phyloP scores from a whole-genome alignment of 192 early-diverging fungal genomes.

The Coemansia sp. region DNA sequence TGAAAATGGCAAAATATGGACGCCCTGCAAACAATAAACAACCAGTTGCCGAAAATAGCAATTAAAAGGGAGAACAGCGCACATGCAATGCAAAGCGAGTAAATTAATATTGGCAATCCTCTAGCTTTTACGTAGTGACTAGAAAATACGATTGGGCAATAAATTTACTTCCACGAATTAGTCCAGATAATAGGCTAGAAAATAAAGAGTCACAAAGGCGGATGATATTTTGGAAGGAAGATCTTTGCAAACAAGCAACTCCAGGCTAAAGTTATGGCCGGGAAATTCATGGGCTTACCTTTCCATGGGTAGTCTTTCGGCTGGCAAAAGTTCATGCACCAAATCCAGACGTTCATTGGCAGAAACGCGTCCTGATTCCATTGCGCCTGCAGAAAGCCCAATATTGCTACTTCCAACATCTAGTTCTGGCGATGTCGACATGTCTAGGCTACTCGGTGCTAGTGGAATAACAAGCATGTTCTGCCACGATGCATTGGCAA shows the following conservation, averaged over 20 bases:
- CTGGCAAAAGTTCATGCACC: slow-evolving; percentile 37
- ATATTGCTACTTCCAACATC: neutral
- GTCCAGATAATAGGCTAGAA: neutral
- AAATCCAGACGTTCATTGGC: slow-evolving; percentile 25
- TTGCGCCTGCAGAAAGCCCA: slow-evolving; percentile 8
- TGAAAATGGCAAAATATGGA: too few relatives aligned
- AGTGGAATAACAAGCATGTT: slow-evolving; percentile 30
- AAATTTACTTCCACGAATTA: neutral
- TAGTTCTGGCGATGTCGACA: neutral
- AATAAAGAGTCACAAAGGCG: neutral
- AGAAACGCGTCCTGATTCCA: slow-evolving; percentile 18
- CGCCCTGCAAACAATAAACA: too few relatives aligned
- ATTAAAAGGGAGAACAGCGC: neutral
- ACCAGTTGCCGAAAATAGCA: neutral
- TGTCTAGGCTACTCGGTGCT: neutral
- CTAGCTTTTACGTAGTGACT: neutral
- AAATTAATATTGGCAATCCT: neutral
- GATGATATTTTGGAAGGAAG: neutral
- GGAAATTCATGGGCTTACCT: slow-evolving; percentile 31
- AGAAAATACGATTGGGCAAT: slow-evolving; percentile 9
- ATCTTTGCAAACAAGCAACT: neutral
- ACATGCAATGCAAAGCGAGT: slow-evolving; percentile 1
- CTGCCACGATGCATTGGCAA: slow-evolving; percentile 43
- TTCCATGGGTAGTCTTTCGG: slow-evolving; percentile 35
- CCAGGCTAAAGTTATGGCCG: too few relatives aligned